Evolutionary conservation across 305 asterid species (phyloP).

Genomic region (Solanum aculeatissimum): DNA sequence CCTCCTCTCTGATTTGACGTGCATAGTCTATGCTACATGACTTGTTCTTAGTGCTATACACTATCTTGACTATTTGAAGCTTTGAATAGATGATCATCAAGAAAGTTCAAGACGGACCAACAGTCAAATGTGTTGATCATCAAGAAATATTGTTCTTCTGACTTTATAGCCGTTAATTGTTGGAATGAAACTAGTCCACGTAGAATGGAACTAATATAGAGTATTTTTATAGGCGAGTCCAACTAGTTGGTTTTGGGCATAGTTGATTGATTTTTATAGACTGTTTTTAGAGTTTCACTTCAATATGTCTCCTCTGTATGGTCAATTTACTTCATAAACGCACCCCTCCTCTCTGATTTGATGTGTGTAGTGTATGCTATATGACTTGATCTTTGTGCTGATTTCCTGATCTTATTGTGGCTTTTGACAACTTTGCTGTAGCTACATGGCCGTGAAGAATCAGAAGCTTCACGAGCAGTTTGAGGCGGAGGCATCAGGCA

Average conservation of each 20-base stretch:
- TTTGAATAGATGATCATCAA: too few relatives aligned
- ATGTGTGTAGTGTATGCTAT: neutral
- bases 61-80: neutral
- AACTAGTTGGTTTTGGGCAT: neutral
- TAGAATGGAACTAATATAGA: neutral
- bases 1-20: too few relatives aligned
- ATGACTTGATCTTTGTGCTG: neutral
- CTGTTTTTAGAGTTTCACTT: neutral
- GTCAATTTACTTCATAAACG: neutral
- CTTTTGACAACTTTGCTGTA: constrained; percentile 27
- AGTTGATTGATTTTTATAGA: neutral
- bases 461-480: constrained; percentile 81
- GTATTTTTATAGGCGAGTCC: neutral
- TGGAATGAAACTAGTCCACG: neutral
- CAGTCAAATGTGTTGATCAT: too few relatives aligned
- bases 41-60: neutral
- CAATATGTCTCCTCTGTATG: neutral
- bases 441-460: constrained; percentile 93
- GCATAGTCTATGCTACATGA: too few relatives aligned
- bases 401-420: neutral
- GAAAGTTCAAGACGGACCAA: too few relatives aligned
- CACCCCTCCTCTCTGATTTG: neutral
- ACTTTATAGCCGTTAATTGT: too few relatives aligned
- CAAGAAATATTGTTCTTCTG: too few relatives aligned
- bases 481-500: constrained; percentile 78